Base-by-base conservation (phyloP, 1,284 basidiomycete species). In the Tylopilus orsonianus region DNA sequence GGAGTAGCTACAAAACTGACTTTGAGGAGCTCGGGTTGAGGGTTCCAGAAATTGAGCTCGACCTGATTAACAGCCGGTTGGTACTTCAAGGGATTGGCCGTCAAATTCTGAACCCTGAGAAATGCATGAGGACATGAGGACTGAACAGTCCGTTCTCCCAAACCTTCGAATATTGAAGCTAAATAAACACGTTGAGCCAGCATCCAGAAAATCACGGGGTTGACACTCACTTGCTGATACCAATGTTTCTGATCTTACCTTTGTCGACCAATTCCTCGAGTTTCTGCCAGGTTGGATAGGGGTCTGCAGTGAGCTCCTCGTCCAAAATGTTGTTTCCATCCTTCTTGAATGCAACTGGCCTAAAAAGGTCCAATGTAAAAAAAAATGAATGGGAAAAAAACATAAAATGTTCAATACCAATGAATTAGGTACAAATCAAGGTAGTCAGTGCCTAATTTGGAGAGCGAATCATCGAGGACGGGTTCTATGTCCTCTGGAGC, bases 211-310 rank as follows among this genome's bases (percentile, higher is more conserved):
- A 9, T 10, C 19, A 26, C 8, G 57, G 29, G 9, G 5, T 14
- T n/a, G n/a, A 23, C 22, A 51, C 78, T 50, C 51, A 84, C 83
- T 86, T 86, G 83, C 83, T 85, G 44, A 93, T 74, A 33, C 92
- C 92, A 54, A 94, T 93, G 42, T 92, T 90, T 66, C 80, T 81
- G 41, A 88, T 75, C 68, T 93, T 90, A 27, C 88, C 89, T 57
- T 81, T 86, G 52, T 80, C 78, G 19, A 87, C 81, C 62, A 93
- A 63, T 56, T 85, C 83, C 65, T 94, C 91, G 60, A 94, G 82
- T 60, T 87, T 85, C 60, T 82, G 72, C 92, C 92, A 95, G 0
- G 91, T 93, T 19, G 85, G 85, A 61, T 85, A 83, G 3, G 87
- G 83, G 62, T 91, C 75, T 18, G 80, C 80, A 6, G 82, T 86